These are phyloP conservation scores for Elsinoe australis DNA, from an alignment of 2,329 filamentous ascomycete genomes.

Conservation along the genomic window DNA sequence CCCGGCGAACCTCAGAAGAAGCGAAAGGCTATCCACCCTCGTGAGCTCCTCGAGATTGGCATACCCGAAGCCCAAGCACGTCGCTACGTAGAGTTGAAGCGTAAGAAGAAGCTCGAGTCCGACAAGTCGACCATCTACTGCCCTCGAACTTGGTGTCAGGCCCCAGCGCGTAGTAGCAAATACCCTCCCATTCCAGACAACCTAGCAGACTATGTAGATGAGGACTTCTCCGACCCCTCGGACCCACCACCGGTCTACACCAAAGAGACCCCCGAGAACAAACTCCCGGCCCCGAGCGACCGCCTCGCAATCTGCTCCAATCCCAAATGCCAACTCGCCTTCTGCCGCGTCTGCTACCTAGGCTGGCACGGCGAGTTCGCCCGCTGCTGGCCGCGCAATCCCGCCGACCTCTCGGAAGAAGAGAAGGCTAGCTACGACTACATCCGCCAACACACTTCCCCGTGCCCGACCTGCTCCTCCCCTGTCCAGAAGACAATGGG, in stretches of 20 bases:
- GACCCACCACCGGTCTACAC: conserved; percentile 6
- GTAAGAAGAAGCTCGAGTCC: conserved; percentile 84
- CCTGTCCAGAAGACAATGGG: conserved; percentile 85
- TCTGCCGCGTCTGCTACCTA: conserved; percentile 66
- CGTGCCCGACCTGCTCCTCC: conserved; percentile 79
- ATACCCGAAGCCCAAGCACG: conserved; percentile 60
- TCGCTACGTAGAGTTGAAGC: conserved; percentile 81
- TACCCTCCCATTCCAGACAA: conserved; percentile 41
- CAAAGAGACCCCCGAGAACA: conserved; percentile 16
- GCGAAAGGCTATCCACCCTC: conserved; percentile 66
- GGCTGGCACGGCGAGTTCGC: conserved; percentile 91
- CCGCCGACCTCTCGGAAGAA: conserved; percentile 68
- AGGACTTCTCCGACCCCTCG: conserved; percentile 25
- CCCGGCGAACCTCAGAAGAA: conserved; percentile 28
- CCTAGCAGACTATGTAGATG: conserved; percentile 34
- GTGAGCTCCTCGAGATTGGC: conserved; percentile 59
- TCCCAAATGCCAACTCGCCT: conserved; percentile 72
- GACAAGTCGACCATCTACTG: conserved; percentile 92
- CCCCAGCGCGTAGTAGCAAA: conserved; percentile 59
- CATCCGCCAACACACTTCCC: conserved; percentile 69
- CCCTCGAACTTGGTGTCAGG: conserved; percentile 85
- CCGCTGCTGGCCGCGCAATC: conserved; percentile 59
- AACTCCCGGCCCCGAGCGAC: conserved; percentile 39
- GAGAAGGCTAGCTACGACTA: conserved; percentile 84
- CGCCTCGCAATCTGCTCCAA: conserved; percentile 71